Evolutionary conservation across 805 yeast genomes (phyloP).

Genomic region (Blastobotrys mokoenaii): DNA sequence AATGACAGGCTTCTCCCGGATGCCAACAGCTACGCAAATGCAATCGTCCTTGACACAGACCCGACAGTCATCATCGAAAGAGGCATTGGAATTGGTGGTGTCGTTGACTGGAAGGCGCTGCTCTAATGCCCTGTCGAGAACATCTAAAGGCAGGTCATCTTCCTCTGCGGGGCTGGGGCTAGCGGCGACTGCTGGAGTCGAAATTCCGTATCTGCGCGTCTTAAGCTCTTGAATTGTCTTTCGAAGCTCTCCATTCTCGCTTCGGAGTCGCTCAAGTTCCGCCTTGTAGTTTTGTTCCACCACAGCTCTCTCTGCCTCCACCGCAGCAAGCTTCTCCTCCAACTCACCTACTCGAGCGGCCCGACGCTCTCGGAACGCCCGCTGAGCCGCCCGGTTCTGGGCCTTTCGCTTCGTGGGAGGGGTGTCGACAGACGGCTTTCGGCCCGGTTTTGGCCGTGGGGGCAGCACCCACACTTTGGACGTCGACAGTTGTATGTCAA

Average conservation of each 20-base stretch:
- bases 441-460: constrained; percentile 63
- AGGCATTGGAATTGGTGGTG: constrained; percentile 2
- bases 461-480: constrained; percentile 80
- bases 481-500: constrained; percentile 28
- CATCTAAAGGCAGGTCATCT: constrained; percentile 13
- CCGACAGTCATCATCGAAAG: constrained; percentile 40
- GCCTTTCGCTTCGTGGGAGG: constrained; percentile 84
- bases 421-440: constrained; percentile 61
- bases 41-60: constrained; percentile 65
- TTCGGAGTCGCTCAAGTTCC: constrained; percentile 18
- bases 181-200: constrained; percentile 33
- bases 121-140: constrained; percentile 30
- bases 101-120: constrained; percentile 27
- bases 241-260: constrained; percentile 31
- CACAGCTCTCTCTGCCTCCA: constrained; percentile 58
- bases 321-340: constrained; percentile 57
- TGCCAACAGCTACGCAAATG: constrained; percentile 43
- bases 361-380: constrained; percentile 82
- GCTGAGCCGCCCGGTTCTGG: constrained; percentile 88
- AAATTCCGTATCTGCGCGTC: too few species aligned
- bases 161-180: constrained; percentile 35
- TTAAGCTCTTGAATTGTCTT: constrained; percentile 17
- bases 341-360: constrained; percentile 75
- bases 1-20: constrained; percentile 8
- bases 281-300: constrained; percentile 29